Base-by-base conservation (phyloP, 495 filamentous ascomycete genomes). In the Hypoxylon rickii region DNA sequence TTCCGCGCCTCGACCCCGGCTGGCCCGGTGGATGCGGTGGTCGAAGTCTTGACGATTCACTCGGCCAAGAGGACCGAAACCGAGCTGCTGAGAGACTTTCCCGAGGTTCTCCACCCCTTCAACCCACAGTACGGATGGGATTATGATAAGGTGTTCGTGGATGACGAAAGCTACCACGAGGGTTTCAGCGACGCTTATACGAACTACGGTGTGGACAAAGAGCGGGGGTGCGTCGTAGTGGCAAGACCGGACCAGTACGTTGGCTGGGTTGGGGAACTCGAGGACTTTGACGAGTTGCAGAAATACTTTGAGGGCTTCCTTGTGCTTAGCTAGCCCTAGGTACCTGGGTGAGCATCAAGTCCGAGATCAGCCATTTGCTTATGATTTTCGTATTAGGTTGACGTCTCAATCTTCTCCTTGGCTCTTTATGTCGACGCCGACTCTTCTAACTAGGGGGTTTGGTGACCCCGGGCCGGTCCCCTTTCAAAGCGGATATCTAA, bases 121-220 rank as follows among this genome's bases (percentile, higher is more conserved):
- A 78, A 82, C 13, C 70, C 81, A 54, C 77, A 79, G 57, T 65
- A 68, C 0, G 86, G 86, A 8, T 87, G 84, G 73, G 85, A 86
- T 53, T 89, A 87, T 45, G 75, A 79, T 29, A 84, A 84, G 60
- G 76, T 89, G 10, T 88, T 82, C 66, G 84, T 79, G 15, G 87
- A 90, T 63, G 83, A 83, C 55, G 69, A 62, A 52, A 80, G 74
- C 32, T 79, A 81, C 54, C 80, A 86, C 63, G 78, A 86, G 47
- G 80, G 77, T 0, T 73, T 81, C 51, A 86, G 85, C 0, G 68
- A 83, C 48, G 86, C 85, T 0, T 89, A 90, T 63, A 71, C 73
- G 16, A 79, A 74, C 2, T 87, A 83, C 44, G 89, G 85, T 0
- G 79, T 91, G 7, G 76, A 88, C 63, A 65, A 60, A 19, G 73